Base-by-base conservation (phyloP, 345 rosid genomes). In the Acer campestre region DNA sequence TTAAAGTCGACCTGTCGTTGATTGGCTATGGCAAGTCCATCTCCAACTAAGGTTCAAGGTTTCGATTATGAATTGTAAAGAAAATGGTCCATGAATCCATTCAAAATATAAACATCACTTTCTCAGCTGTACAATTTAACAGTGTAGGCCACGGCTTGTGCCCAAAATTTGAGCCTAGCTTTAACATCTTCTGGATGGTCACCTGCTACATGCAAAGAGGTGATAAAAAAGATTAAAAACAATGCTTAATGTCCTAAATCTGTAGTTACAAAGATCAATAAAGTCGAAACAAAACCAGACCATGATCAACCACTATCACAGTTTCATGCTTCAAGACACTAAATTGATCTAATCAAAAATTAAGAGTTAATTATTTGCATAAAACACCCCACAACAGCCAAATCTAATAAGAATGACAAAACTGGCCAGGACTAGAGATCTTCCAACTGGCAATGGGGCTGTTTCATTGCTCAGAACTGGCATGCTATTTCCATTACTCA, bases 161-260 rank as follows among this genome's bases (percentile, higher is more conserved):
- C 98, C 98, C 98, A 95, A 51, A 78, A 95, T 78, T 93, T 95
- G 70, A 93, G 91, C 80, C 98, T 93, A 64, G 98, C 98, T 84
- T 95, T 95, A 13, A 95, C 98, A 86, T 95, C 98, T 79, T 95
- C 98, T 4, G 95, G 98, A 86, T 93, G 92, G 29, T 95, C 98
- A 74, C 98, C 98, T 95, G 81, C 20, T 23, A 77, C 63, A 58
- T 18, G 48, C 13, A 40, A 75, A 42, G 25, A 12, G 7, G 31
- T 1, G 20, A 66, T 31, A 31, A 12, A 9, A 40, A 22, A 31
- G 67, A 65, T 82, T 27, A 81, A 49, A 79, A 71, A 62, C 53
- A 48, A 18, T 23, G 8, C 8, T 61, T 10, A 31, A 31, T 31
- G 38, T 31, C 38, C 6, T 31, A 31, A 4, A 31, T 31, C 38